These are phyloP conservation scores for Neodidymelliopsis sp. DNA, from an alignment of 2,329 filamentous ascomycete genomes.

Conservation along the genomic window DNA sequence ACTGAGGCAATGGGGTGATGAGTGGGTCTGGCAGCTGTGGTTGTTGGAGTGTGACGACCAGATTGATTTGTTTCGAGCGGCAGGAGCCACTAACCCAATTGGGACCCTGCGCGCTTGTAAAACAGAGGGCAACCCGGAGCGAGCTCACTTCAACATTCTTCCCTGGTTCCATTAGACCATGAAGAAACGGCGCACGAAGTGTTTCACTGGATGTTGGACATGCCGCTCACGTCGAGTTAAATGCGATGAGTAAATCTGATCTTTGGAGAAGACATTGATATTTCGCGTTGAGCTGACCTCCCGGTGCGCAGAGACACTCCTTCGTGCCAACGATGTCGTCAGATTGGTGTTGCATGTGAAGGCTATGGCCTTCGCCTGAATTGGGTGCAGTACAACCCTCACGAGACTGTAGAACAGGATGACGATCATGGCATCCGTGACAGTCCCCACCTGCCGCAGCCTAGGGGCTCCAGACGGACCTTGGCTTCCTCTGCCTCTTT, in stretches of 20 bases:
- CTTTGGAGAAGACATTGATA: not conserved
- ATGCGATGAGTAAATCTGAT: conserved; percentile 19
- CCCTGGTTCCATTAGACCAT: too few species aligned
- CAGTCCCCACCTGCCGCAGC: not conserved
- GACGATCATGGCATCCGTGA: not conserved
- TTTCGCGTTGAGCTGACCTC: not conserved
- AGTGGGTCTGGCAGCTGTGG: too few species aligned
- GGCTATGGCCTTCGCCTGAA: conserved; percentile 20
- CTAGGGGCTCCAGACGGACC: conserved; percentile 4
- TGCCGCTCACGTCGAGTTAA: conserved; percentile 22
- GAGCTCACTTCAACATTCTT: too few species aligned
- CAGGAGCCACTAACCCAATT: too few species aligned
- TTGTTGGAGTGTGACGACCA: too few species aligned
- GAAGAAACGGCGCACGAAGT: conserved; percentile 17
- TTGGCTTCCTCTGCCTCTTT: not conserved
- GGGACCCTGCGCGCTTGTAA: not conserved
- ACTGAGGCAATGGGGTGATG: too few species aligned
- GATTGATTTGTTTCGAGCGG: too few species aligned
- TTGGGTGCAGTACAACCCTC: conserved; percentile 16
- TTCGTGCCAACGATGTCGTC: conserved; percentile 12
- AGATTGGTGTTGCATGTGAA: conserved; percentile 12
- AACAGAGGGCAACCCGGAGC: too few species aligned
- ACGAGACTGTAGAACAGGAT: conserved; percentile 4
- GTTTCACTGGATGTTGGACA: conserved; percentile 25
- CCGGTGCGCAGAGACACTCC: conserved; percentile 6